phyloP scores from a whole-genome alignment of 192 early-diverging fungal species.

The Helicostylum pulchrum region DNA sequence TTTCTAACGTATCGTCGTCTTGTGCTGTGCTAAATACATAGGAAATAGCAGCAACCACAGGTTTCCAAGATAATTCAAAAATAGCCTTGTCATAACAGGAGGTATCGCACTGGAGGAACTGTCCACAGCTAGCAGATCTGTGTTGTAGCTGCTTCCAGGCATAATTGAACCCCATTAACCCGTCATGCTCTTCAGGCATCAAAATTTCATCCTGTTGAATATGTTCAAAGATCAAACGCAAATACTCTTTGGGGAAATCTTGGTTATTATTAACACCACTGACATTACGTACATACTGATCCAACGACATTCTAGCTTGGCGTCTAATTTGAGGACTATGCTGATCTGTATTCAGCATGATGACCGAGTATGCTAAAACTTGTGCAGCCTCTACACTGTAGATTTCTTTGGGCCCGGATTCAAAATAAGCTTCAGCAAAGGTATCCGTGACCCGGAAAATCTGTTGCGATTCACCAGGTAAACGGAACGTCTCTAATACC shows the following conservation, averaged over 20 bases:
- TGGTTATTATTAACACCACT: constrained; percentile 83
- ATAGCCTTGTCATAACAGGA: constrained; percentile 77
- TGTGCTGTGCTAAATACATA: constrained; percentile 84
- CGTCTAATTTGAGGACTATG: constrained; percentile 87
- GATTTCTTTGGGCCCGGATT: constrained; percentile 60
- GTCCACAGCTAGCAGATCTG: constrained; percentile 45
- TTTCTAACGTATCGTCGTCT: constrained; percentile 73
- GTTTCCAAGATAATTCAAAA: constrained; percentile 71
- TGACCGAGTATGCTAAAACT: constrained; percentile 88
- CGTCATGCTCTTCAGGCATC: constrained; percentile 95
- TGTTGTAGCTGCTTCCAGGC: constrained; percentile 84
- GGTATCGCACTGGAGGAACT: constrained; percentile 55
- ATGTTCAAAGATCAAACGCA: constrained; percentile 83
- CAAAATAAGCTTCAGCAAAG: constrained; percentile 84
- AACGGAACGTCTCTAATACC: constrained; percentile 88
- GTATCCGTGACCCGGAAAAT: constrained; percentile 93
- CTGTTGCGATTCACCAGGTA: constrained; percentile 97
- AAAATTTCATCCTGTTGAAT: constrained; percentile 91
- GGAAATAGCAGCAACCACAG: constrained; percentile 72
- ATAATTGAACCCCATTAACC: constrained; percentile 91
- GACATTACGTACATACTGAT: constrained; percentile 87
- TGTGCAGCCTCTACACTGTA: constrained; percentile 79
- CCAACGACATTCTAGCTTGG: constrained; percentile 81
- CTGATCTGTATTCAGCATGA: constrained; percentile 99
- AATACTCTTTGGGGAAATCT: constrained; percentile 80